Conservation (phyloP, 768 basidiomycete species). For the Lentinula sp. region DNA sequence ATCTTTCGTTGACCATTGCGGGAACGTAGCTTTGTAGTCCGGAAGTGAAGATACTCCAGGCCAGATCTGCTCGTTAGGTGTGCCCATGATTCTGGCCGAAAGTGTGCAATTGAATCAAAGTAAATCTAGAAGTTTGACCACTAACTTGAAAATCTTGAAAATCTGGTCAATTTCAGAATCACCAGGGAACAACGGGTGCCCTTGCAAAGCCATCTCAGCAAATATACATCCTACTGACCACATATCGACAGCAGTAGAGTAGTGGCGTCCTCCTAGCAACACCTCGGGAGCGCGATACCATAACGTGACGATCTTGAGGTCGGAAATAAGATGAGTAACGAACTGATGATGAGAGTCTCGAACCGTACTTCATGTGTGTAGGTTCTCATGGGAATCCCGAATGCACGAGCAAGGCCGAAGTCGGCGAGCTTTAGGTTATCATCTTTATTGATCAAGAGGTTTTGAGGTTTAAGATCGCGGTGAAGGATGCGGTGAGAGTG, state of each 20-base stretch:
- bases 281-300: conserved; percentile 99
- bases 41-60: conserved; percentile 84
- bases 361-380: conserved; percentile 90
- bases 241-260: conserved; percentile 98
- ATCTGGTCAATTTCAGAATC: conserved; percentile 99
- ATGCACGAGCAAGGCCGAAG: conserved; percentile 93
- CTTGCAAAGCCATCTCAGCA: conserved; percentile 96
- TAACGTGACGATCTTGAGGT: conserved; percentile 85
- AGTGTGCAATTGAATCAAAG: neutral
- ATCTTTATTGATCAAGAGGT: conserved; percentile 83
- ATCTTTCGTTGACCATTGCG: conserved; percentile 85
- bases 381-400: conserved; percentile 98
- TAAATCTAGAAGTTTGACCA: conserved; percentile 8
- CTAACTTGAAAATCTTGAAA: conserved; percentile 96
- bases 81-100: conserved; percentile 75
- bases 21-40: conserved; percentile 96
- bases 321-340: neutral
- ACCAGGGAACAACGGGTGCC: conserved; percentile 89
- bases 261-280: conserved; percentile 90
- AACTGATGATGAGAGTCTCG: neutral
- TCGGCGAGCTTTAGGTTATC: conserved; percentile 95
- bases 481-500: conserved; percentile 96
- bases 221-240: conserved; percentile 99
- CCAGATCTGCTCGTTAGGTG: conserved; percentile 88
- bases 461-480: conserved; percentile 95